Conservation (phyloP, 2,329 filamentous ascomycete genomes). For the Pseudophaeomoniella oleicola region DNA sequence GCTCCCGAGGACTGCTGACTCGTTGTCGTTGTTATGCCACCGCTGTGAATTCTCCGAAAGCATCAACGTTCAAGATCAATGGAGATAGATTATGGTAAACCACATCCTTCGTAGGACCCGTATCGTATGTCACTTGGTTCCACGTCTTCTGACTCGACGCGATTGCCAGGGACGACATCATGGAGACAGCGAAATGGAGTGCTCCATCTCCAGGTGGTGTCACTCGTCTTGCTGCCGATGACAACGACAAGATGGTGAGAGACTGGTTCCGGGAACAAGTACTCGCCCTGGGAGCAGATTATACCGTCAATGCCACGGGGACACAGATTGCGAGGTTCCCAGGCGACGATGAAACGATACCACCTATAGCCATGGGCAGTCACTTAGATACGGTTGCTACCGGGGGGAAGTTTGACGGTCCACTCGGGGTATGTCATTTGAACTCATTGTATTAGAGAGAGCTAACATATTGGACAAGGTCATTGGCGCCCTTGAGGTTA, state of each 20-base stretch:
- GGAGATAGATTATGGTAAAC: neutral
- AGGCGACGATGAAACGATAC: constrained; percentile 11
- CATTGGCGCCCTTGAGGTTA: constrained; percentile 17
- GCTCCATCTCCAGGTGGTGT: constrained; percentile 11
- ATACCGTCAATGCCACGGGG: constrained; percentile 19
- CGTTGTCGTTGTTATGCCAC: too few relatives aligned
- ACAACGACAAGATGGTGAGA: constrained; percentile 12
- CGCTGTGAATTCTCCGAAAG: too few relatives aligned
- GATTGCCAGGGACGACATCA: constrained; percentile 9
- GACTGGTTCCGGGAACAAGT: constrained; percentile 15
- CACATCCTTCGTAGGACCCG: too few relatives aligned
- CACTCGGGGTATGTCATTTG: constrained; percentile 11
- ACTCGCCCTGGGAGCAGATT: constrained; percentile 10
- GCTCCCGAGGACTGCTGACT: too few relatives aligned
- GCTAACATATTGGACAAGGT: constrained; percentile 5
- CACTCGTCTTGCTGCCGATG: constrained; percentile 6
- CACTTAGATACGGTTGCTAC: constrained; percentile 13
- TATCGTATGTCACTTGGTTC: too few relatives aligned
- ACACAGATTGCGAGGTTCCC: constrained; percentile 18
- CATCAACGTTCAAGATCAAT: neutral
- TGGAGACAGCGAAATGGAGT: constrained; percentile 14
- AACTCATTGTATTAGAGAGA: neutral
- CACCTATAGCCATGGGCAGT: constrained; percentile 16
- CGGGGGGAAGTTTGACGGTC: constrained; percentile 13
- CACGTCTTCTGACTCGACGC: too few relatives aligned